A percentile compares a stretch with the other conserved stretches of the same genome.
phyloP scores from a whole-genome alignment of 805 yeast genomes.

The Limtongozyma cylindracea region DNA sequence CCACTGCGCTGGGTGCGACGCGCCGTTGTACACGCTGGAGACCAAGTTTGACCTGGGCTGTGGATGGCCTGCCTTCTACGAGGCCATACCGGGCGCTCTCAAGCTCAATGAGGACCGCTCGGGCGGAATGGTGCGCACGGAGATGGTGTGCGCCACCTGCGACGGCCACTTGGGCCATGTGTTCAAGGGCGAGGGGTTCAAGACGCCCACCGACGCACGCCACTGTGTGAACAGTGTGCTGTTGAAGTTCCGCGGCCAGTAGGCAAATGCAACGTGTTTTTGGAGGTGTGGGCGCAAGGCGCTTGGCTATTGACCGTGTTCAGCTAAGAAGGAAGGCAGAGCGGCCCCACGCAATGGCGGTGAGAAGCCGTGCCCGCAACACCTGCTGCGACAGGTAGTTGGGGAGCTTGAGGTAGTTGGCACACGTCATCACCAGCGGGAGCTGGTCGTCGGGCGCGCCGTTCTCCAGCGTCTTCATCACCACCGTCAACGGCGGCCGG shows the following conservation, averaged over 20 bases:
- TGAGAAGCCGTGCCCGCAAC: conserved; percentile 28
- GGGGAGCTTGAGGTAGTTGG: conserved; percentile 78
- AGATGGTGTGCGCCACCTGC: conserved; percentile 71
- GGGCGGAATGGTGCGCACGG: conserved; percentile 65
- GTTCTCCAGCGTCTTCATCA: conserved; percentile 57
- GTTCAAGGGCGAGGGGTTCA: conserved; percentile 81
- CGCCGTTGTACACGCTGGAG: conserved; percentile 53
- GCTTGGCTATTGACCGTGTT: too few species aligned
- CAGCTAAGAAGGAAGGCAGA: conserved; percentile 63
- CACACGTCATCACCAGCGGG: conserved; percentile 98
- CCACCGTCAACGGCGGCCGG: conserved; percentile 70
- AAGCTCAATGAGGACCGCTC: conserved; percentile 29
- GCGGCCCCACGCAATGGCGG: conserved; percentile 73
- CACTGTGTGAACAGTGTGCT: conserved; percentile 86
- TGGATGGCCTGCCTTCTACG: conserved; percentile 97
- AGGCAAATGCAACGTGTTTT: too few species aligned
- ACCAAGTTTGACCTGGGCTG: conserved; percentile 81
- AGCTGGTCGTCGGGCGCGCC: conserved; percentile 54
- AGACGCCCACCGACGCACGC: conserved; percentile 71
- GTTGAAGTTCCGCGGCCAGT: conserved; percentile 26
- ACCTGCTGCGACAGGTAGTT: conserved; percentile 40
- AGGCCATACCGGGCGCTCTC: conserved; percentile 67
- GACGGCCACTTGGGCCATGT: conserved; percentile 94
- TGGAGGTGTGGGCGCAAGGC: too few species aligned
- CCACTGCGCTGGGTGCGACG: conserved; percentile 65